phyloP scores from a whole-genome alignment of 1,284 basidiomycete genomes.

The Termitomyces sp. region DNA sequence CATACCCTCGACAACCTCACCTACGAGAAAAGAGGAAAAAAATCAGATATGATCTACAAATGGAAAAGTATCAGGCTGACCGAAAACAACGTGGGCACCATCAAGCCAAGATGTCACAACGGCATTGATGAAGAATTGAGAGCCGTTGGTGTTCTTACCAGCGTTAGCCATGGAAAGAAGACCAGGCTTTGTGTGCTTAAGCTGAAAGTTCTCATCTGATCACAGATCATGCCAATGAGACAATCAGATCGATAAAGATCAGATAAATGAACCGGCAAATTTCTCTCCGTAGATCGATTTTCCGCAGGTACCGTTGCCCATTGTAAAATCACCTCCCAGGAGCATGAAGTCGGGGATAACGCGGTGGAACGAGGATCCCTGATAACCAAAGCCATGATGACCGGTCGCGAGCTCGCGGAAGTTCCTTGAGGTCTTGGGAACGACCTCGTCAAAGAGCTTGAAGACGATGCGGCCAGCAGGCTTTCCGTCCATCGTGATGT shows the following conservation, averaged over 20 bases:
- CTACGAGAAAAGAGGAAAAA: conserved; percentile 22
- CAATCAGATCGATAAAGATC: conserved; percentile 6
- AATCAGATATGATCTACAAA: background rate
- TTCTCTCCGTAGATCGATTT: conserved; percentile 91
- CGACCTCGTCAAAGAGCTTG: conserved; percentile 71
- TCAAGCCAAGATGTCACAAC: conserved; percentile 67
- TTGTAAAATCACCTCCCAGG: conserved; percentile 72
- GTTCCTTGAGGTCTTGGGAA: conserved; percentile 79
- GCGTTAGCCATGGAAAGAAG: conserved; percentile 89
- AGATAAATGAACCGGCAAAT: conserved; percentile 50
- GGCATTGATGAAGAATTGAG: conserved; percentile 79
- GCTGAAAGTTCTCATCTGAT: conserved; percentile 79
- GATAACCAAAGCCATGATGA: conserved; percentile 61
- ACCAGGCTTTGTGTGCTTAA: conserved; percentile 81
- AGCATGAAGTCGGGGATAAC: conserved; percentile 61
- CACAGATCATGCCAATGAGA: background rate
- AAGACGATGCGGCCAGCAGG: conserved; percentile 74
- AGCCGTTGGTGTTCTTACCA: conserved; percentile 60
- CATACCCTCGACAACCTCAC: conserved; percentile 60
- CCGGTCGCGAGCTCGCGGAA: conserved; percentile 90
- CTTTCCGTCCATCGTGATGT: conserved; percentile 61
- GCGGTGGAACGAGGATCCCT: conserved; percentile 74
- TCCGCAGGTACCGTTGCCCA: conserved; percentile 82
- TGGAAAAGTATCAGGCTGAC: conserved; percentile 29
- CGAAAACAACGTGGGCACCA: conserved; percentile 78